phyloP scores from a whole-genome alignment of 2,329 filamentous ascomycete genomes.

The Didymella glomerata region DNA sequence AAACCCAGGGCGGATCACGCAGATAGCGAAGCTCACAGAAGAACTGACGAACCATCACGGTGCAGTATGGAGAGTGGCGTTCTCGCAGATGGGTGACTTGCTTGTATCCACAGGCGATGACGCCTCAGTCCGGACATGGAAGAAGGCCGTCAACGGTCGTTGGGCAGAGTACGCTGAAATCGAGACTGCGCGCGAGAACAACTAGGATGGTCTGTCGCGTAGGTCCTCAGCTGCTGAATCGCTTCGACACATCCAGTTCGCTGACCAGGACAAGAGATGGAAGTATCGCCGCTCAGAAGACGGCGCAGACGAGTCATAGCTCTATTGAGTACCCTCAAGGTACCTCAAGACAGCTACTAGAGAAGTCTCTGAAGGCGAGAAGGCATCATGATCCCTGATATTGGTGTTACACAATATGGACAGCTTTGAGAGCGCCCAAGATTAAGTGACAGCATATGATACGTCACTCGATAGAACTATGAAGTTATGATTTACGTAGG shows the following conservation, averaged over 20 bases:
- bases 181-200: constrained; percentile 48
- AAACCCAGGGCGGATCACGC: constrained; percentile 71
- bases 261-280: not conserved
- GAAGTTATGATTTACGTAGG: constrained; percentile 11
- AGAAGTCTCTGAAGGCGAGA: not conserved
- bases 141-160: constrained; percentile 57
- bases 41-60: constrained; percentile 72
- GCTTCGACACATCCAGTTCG: not conserved
- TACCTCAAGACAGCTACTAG: not conserved
- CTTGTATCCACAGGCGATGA: constrained; percentile 80
- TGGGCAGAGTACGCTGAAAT: constrained; percentile 61
- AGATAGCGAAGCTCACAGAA: constrained; percentile 70
- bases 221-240: not conserved
- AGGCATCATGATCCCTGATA: not conserved
- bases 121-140: constrained; percentile 64
- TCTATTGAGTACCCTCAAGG: not conserved
- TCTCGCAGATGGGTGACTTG: constrained; percentile 68
- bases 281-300: not conserved
- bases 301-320: not conserved
- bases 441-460: not conserved
- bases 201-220: constrained; percentile 21
- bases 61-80: constrained; percentile 78
- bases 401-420: not conserved
- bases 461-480: constrained; percentile 7
- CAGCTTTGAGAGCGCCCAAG: not conserved